These are phyloP conservation scores for Przewalskia tangutica DNA, from an alignment of 257 asterid species.

Conservation along the genomic window DNA sequence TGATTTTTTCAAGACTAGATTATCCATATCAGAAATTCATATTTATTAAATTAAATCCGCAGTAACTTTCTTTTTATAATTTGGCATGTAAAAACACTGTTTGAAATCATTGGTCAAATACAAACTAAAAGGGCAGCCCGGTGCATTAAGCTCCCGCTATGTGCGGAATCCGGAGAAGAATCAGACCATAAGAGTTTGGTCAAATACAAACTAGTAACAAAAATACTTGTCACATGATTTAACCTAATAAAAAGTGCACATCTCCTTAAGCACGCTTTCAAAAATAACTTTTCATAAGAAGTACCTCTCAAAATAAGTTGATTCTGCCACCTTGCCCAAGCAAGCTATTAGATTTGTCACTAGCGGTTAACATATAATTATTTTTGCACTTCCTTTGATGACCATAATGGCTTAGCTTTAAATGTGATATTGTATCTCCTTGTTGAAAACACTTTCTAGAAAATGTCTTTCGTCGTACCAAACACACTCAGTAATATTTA, in stretches of 20 bases:
- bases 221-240: neutral
- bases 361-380: neutral
- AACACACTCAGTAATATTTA: neutral
- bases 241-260: neutral
- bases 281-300: no score
- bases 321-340: neutral
- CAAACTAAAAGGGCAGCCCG: neutral
- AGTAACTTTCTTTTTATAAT: neutral
- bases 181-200: no score
- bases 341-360: neutral
- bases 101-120: neutral
- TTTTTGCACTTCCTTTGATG: neutral
- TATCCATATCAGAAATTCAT: neutral
- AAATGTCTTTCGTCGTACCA: neutral
- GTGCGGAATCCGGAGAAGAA: no score
- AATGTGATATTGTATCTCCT: neutral
- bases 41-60: neutral
- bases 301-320: no score
- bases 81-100: neutral
- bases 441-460: neutral
- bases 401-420: neutral
- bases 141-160: no score
- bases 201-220: neutral
- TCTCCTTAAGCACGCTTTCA: neutral
- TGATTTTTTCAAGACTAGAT: no score